Conservation (phyloP, 129 eudicot species). For the Artemisia argyi region DNA sequence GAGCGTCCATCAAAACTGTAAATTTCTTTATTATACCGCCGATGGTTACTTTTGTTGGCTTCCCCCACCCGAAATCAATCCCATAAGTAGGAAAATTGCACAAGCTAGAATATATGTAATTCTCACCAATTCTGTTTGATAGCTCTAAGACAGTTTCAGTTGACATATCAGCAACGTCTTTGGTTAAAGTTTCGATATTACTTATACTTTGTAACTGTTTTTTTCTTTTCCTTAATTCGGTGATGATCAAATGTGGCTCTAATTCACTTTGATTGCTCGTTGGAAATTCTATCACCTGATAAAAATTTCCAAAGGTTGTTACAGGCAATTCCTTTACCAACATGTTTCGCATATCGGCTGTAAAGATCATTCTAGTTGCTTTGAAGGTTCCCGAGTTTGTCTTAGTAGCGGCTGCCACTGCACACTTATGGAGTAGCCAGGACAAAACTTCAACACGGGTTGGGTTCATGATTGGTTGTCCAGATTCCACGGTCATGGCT, state of each 20-base stretch:
- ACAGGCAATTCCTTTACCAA: background rate
- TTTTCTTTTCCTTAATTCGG: background rate
- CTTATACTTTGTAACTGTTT: background rate
- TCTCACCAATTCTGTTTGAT: background rate
- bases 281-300: too few relatives aligned
- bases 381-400: too few relatives aligned
- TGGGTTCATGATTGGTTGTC: too few relatives aligned
- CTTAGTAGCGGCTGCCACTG: too few relatives aligned
- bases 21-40: background rate
- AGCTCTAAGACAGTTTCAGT: background rate
- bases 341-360: background rate
- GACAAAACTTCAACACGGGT: too few relatives aligned
- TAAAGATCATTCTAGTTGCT: background rate
- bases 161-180: background rate
- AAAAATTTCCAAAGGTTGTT: background rate
- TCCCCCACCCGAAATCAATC: conserved; percentile 19
- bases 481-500: too few relatives aligned
- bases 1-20: background rate
- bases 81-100: background rate
- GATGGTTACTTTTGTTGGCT: background rate
- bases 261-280: background rate
- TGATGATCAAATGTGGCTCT: background rate
- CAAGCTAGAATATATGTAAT: background rate
- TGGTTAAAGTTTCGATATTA: background rate
- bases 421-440: too few relatives aligned